Percentiles rank a stretch among this genome's conserved stretches.
Conservation (phyloP, 208 protist species). For the Leishmania amazonensis region DNA sequence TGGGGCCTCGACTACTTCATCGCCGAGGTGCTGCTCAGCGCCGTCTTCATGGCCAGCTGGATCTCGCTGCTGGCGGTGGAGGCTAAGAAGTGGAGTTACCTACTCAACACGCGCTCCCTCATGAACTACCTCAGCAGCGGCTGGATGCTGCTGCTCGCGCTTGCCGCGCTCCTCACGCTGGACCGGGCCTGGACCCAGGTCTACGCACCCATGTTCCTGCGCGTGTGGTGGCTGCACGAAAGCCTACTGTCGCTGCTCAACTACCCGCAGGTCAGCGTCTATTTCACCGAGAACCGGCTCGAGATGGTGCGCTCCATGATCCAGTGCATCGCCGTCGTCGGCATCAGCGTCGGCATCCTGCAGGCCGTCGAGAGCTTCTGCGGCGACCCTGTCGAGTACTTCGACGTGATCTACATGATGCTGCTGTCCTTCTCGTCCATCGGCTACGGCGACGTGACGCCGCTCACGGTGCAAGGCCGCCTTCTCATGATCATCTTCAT, state of each 20-base stretch:
- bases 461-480: slow-evolving; percentile 30
- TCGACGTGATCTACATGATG: slow-evolving; percentile 46
- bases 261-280: slow-evolving; percentile 43
- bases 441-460: slow-evolving; percentile 38
- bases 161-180: slow-evolving; percentile 22
- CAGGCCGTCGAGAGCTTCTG: slow-evolving; percentile 44
- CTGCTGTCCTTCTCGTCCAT: slow-evolving; percentile 43
- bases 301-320: slow-evolving; percentile 40
- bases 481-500: slow-evolving; percentile 45
- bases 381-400: slow-evolving; percentile 42
- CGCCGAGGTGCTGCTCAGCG: slow-evolving; percentile 30
- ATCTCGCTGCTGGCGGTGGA: slow-evolving; percentile 30
- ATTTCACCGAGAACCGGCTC: slow-evolving; percentile 40
- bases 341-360: slow-evolving; percentile 40
- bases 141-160: slow-evolving; percentile 36
- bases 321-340: slow-evolving; percentile 48
- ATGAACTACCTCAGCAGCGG: slow-evolving; percentile 38
- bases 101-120: slow-evolving; percentile 32
- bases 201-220: slow-evolving; percentile 46
- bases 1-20: slow-evolving; percentile 33
- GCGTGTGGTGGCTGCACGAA: slow-evolving; percentile 46
- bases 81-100: slow-evolving; percentile 32
- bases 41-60: slow-evolving; percentile 37
- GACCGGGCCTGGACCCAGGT: slow-evolving; percentile 28
- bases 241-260: slow-evolving; percentile 33